Conservation (phyloP, 2,329 filamentous ascomycete genomes). For the Talaromyces piceae region DNA sequence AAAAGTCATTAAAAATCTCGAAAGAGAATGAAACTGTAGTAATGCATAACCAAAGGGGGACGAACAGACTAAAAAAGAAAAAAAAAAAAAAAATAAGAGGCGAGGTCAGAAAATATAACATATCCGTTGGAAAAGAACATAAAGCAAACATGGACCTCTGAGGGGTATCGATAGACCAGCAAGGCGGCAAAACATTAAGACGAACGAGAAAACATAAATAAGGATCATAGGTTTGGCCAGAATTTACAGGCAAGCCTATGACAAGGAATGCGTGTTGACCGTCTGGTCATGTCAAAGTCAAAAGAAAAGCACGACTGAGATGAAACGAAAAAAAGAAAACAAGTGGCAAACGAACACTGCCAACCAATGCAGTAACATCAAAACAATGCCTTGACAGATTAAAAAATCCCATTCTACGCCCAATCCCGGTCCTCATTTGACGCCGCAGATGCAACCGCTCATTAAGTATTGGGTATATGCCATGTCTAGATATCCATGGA, state of each 20-base stretch:
- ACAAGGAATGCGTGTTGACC: not conserved
- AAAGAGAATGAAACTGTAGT: not conserved
- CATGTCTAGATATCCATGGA: slow-evolving; percentile 59
- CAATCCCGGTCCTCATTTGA: slow-evolving; percentile 32
- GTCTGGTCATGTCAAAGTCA: not conserved
- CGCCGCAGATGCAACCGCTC: slow-evolving; percentile 25
- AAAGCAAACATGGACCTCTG: not conserved
- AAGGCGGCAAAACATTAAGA: slow-evolving; percentile 10
- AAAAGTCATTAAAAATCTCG: not conserved
- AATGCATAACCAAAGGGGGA: not conserved
- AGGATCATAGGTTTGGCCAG: not conserved
- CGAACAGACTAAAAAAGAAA: slow-evolving; percentile 6
- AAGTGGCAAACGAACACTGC: slow-evolving; percentile 12
- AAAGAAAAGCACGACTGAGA: not conserved
- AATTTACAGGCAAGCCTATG: not conserved
- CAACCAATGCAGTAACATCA: slow-evolving; percentile 26
- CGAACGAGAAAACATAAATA: slow-evolving; percentile 14
- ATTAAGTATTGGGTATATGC: slow-evolving; percentile 7
- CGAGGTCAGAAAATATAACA: slow-evolving; percentile 2
- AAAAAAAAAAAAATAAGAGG: slow-evolving; percentile 4
- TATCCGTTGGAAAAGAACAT: not conserved
- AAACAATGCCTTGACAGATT: slow-evolving; percentile 23
- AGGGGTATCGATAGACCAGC: slow-evolving; percentile 2
- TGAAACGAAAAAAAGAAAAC: not conserved
- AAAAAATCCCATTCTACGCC: slow-evolving; percentile 30